Evolutionary conservation across 805 yeast species (phyloP).

Genomic region (Lipomyces starkeyi): DNA sequence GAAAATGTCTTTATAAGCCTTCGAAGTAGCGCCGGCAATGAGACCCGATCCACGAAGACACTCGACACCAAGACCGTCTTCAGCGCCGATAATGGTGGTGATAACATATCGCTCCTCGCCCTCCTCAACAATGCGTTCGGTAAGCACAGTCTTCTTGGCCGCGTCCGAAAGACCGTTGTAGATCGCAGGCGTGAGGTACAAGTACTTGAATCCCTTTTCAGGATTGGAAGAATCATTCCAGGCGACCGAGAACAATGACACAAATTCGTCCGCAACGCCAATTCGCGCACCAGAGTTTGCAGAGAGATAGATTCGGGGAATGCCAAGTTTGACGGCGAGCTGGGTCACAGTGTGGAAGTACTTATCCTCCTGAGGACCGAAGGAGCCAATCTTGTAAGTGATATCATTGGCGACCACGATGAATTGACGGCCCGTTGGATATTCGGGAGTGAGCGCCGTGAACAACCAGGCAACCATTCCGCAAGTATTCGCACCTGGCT

Average conservation of each 20-base stretch:
- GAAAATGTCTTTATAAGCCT: conserved; percentile 96
- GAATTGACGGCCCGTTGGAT: conserved; percentile 94
- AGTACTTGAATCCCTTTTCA: conserved; percentile 85
- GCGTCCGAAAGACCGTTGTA: conserved; percentile 56
- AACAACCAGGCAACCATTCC: conserved; percentile 98
- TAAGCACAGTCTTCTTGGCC: conserved; percentile 57
- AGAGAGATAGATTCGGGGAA: conserved; percentile 93
- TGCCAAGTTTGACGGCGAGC: conserved; percentile 84
- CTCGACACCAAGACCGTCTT: conserved; percentile 98
- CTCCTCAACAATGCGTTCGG: conserved; percentile 79
- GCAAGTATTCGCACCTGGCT: conserved; percentile 92
- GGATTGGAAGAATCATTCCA: conserved; percentile 84
- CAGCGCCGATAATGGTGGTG: conserved; percentile 86
- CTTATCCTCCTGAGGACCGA: conserved; percentile 94
- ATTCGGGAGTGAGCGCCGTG: conserved; percentile 92
- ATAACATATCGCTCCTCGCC: conserved; percentile 86
- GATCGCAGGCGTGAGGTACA: conserved; percentile 78
- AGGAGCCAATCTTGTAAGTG: conserved; percentile 97
- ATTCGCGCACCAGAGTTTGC: conserved; percentile 99
- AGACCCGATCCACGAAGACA: conserved; percentile 97
- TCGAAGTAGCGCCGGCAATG: conserved; percentile 98
- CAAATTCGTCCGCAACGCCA: conserved; percentile 95
- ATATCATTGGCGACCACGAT: conserved; percentile 95
- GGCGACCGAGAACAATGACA: conserved; percentile 86
- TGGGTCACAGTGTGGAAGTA: conserved; percentile 94